Conservation (phyloP, 768 basidiomycete genomes). For the Leccinum obscurum region DNA sequence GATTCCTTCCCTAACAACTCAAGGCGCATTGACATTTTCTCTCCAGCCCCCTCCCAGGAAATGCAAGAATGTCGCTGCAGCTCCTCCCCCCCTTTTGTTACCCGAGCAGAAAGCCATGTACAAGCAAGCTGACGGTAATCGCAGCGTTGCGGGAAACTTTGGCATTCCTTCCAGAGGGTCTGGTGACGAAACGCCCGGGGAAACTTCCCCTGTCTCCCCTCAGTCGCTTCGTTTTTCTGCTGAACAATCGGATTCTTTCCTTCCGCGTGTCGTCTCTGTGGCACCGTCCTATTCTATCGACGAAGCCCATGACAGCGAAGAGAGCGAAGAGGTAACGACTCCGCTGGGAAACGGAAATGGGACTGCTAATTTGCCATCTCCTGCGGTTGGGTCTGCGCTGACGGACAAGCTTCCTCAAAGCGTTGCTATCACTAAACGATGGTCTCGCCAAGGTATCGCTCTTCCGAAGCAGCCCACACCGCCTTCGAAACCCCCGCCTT, state of each 20-base stretch:
- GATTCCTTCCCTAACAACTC: conserved; percentile 29
- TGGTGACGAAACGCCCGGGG: conserved; percentile 12
- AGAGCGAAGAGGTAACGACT: conserved; percentile 3
- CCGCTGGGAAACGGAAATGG: conserved; percentile 2
- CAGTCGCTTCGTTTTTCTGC: conserved; percentile 7
- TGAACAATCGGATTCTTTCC: conserved; percentile 4
- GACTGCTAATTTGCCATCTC: not conserved
- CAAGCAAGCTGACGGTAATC: conserved; percentile 27
- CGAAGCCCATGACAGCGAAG: conserved; percentile 1
- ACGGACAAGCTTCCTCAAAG: conserved; percentile 29
- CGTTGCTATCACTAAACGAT: conserved; percentile 40
- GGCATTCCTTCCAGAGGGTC: conserved; percentile 21
- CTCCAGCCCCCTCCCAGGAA: conserved; percentile 37
- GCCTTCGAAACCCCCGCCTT: conserved; percentile 59
- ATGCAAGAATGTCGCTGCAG: conserved; percentile 19
- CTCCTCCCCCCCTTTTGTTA: not conserved
- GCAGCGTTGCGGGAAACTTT: conserved; percentile 32
- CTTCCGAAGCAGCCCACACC: conserved; percentile 55
- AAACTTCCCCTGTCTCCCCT: conserved; percentile 9
- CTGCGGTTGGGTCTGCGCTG: conserved; percentile 14
- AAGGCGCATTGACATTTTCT: conserved; percentile 32
- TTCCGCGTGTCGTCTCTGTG: not conserved
- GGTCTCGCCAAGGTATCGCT: conserved; percentile 52
- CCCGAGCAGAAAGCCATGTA: conserved; percentile 24
- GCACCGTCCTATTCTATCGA: not conserved